Percentiles rank a stretch among this genome's conserved stretches.
These are phyloP conservation scores for Phytophthora litchii DNA, from an alignment of 352 stramenopile genomes.

Conservation along the genomic window DNA sequence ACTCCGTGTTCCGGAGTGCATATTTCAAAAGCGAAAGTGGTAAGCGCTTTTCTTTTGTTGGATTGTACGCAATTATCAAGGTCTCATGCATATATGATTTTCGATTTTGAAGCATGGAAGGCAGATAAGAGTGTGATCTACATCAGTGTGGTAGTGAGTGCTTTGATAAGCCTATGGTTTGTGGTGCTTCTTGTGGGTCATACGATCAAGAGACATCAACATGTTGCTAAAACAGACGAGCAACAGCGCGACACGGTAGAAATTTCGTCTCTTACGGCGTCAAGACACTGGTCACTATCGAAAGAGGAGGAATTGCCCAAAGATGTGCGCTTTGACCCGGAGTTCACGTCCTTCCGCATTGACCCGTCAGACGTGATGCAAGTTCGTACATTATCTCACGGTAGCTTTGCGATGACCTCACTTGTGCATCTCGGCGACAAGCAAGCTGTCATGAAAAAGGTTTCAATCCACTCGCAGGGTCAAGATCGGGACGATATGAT, in stretches of 20 bases:
- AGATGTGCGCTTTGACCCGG: conserved; percentile 38
- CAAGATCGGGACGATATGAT: conserved; percentile 36
- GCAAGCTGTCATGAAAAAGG: conserved; percentile 47
- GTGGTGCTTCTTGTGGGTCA: conserved; percentile 34
- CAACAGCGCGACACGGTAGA: conserved; percentile 29
- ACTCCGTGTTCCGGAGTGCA: conserved; percentile 16
- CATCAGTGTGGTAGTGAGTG: conserved; percentile 36
- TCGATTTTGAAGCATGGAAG: conserved; percentile 18
- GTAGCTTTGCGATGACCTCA: conserved; percentile 42
- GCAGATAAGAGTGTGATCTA: conserved; percentile 24
- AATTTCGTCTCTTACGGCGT: conserved; percentile 23
- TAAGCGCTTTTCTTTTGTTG: conserved; percentile 8
- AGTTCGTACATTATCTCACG: conserved; percentile 40
- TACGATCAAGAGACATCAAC: conserved; percentile 14
- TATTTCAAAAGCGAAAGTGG: conserved; percentile 28
- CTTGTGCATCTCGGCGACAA: conserved; percentile 44
- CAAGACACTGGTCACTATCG: conserved; percentile 32
- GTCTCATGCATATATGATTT: not conserved
- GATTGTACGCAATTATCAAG: not conserved
- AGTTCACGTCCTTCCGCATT: conserved; percentile 39
- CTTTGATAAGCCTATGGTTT: conserved; percentile 46
- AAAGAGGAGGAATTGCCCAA: conserved; percentile 34
- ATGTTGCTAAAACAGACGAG: conserved; percentile 12
- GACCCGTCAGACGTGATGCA: conserved; percentile 48
- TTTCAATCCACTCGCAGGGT: conserved; percentile 28